Evolutionary conservation across 1,284 basidiomycete genomes (phyloP), one percentile per base, ranked within the genome.

Genomic region (Coniferiporia sulphurascens): DNA sequence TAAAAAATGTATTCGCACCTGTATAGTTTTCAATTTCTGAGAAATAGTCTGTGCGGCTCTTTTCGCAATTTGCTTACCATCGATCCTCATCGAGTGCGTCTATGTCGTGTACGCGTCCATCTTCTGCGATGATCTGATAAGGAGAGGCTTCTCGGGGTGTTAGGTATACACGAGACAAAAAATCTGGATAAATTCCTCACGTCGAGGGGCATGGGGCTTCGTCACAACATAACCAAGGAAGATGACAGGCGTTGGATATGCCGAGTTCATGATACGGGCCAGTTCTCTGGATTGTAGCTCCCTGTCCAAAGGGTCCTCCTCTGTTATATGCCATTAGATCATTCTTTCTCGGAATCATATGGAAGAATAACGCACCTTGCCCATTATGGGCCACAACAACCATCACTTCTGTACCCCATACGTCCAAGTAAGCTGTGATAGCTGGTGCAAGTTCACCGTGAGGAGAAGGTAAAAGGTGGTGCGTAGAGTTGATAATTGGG

Each of bases 1-100:
- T 92, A 95, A 22, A 92, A 76, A 52, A 95, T 90, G 67, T 95
- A 95, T 76, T 95, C 89, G 73, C 93, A 94, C 89, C 89, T 88
- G 58, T 65, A 58, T 57, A 69, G 65, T 4, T 54, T 21, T 49
- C 60, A 63, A 48, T 34, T n/a, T n/a, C 7, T 22, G 49, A 32
- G 34, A 13, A 46, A 41, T n/a, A 41, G 27, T 17, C 15, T 45
- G 1, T 1, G 27, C 27, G 27, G 27, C 27, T 27, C 27, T 46
- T 12, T 41, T 21, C 32, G 58, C 6, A 17, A 54, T 36, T 36
- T 13, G 69, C 77, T 60, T 64, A 87, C 90, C 90, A 92, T 62
- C 90, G 76, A 66, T 90, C 87, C 61, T 62, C 66, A 71, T 92
- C 89, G 1, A 84, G 76, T 46, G 80, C 72, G 68, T 93, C 89